Base-by-base conservation (phyloP, 1,284 basidiomycete genomes). In the Mycena citricolor region DNA sequence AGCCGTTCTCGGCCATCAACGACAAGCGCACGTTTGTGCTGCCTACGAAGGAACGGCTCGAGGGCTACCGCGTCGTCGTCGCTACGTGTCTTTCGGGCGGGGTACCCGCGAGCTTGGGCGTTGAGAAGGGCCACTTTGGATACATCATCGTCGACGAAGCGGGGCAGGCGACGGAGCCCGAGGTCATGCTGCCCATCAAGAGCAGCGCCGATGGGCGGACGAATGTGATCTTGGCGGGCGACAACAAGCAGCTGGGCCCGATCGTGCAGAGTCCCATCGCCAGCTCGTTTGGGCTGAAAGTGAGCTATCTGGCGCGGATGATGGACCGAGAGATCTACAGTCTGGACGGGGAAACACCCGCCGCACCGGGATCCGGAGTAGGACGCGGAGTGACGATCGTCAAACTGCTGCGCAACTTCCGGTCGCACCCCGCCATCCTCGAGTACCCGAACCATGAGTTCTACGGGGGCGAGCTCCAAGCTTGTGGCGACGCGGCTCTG, bases 141-240 rank as follows among this genome's bases (percentile, higher is more conserved):
- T 73, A 80, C 51, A 76, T 83, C 16, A 79, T 83, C 52, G 63
- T 81, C n/a, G 80, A 83, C 54, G 79, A 83, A 49, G 79, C 78
- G 3, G 80, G 76, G 0, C 79, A 82, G 49, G 77, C 70, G 0
- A 73, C 69, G 11, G 80, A 83, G 52, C 76, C 78, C 0, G 78
- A 81, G 49, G 61, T 69, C 8, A 75, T 81, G 65, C 66, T 79
- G 1, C 66, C 76, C 0, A 68, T 82, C 52, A 74, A 73, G 63
- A 70, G 68, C 4, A 61, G 75, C 39, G 72, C 71, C 0, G 60
- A 64, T 32, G 42, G 56, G 6, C 51, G 61, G 4, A 79, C 71
- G 4, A 75, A 73, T 42, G 57, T 82, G 8, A 59, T 82, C 6
- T 61, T 82, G 20, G 72, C 76, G 2, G 80, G 81, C 0, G 79